Base-by-base conservation (phyloP, 208 protist species). In the Trypanosoma cruzi region DNA sequence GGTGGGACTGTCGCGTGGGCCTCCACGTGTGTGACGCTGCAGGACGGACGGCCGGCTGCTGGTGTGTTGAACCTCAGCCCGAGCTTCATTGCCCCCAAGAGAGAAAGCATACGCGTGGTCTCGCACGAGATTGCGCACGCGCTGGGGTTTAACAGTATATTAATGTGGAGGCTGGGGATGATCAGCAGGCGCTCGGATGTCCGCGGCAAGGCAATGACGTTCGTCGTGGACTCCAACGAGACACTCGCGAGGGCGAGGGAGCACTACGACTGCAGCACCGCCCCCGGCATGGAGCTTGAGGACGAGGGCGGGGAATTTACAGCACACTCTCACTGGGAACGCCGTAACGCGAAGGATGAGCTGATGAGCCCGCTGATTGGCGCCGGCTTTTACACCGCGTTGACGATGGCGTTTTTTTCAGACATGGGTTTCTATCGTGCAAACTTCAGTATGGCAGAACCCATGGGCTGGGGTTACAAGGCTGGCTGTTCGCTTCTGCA, bases 281-380 rank as follows among this genome's bases (percentile, higher is more conserved):
- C 90, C 31, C 32, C 20, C 14, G 80, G 82, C 22, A 75, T 89
- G 58, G 88, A 92, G 79, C 49, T 96, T 26, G 90, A 95, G 64
- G 79, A 94, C 56, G 53, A 75, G 37, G 90, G 87, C 31, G 78
- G 75, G 26, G 6, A 4, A 0, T 80, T 73, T 31, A 85, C 87
- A 1, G 71, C 53, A 7, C 48, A 52, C 48, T 96, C 85, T 18
- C 93, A 97, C 84, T 97, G 93, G 92, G 92, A 96, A 75, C 78
- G 77, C n/a, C 73, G 84, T 59, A 86, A 90, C 46, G 77, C 89
- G 26, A 66, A 76, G 48, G 81, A 96, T 56, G 94, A 97, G 65
- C 64, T 93, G 36, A 97, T 97, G 91, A 63, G 83, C 2, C 66
- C 71, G 10, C 60, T 68, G 1, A 26, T 59, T 32, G 37, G 54